Base-by-base conservation (phyloP, 495 filamentous ascomycete species). In the Lasiosphaeria ovina region DNA sequence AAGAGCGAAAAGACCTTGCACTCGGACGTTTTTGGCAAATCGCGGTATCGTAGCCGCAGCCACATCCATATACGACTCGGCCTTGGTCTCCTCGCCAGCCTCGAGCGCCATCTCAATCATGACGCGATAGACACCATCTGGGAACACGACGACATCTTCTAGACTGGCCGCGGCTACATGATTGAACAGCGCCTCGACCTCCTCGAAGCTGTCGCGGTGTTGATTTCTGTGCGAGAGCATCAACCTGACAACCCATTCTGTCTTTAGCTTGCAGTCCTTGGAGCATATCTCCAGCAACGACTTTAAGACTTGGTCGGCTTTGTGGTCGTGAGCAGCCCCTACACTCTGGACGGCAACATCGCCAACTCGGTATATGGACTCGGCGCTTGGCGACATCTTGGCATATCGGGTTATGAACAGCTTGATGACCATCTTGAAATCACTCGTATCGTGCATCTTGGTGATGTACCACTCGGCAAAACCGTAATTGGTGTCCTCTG, bases 61-160 rank as follows among this genome's bases (percentile, higher is more conserved):
- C 8, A 42, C 17, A 6, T 64, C 51, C 24, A 71, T 62, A 35
- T 72, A 76, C 3, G 48, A 63, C 34, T 66, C 62, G 12, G 75
- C 71, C 36, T 67, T 63, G 12, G 59, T 48, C 31, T 64, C 50
- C 6, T 79, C 59, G 11, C 65, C 71, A 5, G 74, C 70, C 47
- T 74, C 69, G 44, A 78, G 54, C 1, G 77, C 66, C 33, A 79
- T 62, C 38, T 78, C 72, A 3, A 77, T 50, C 73, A 80, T 74
- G 52, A 69, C 54, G 35, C 74, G 69, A 52, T 75, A 78, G 14
- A 75, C 42, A 35, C 54, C 59, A 24, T 70, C 40, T 1, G 71
- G 62, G 34, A 70, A 58, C 6, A 4, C 32, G 7, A 75, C 54
- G 14, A 53, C 58, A 35, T 69, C 51, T 11, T 67, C 38, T 1